Conservation (phyloP, 2,329 filamentous ascomycete genomes). For the Epichloe brachyelytri region DNA sequence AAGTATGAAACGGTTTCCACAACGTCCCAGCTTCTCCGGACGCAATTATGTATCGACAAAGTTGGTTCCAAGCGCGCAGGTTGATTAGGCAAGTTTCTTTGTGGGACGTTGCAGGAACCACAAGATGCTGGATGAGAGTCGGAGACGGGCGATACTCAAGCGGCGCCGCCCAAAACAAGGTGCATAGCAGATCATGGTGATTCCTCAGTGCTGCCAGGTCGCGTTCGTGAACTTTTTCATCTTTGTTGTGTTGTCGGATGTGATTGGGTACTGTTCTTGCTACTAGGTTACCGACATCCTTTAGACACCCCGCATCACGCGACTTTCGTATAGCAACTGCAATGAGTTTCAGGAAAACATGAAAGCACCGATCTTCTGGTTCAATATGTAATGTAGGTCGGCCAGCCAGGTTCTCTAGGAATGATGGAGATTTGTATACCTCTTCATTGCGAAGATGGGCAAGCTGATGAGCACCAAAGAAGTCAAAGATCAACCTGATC, state of each 20-base stretch:
- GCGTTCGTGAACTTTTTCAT: slow-evolving; percentile 43
- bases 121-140: slow-evolving; percentile 44
- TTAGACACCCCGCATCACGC: slow-evolving; percentile 31
- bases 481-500: slow-evolving; percentile 52
- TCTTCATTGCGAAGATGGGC: slow-evolving; percentile 53
- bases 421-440: slow-evolving; percentile 45
- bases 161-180: slow-evolving; percentile 52
- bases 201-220: slow-evolving; percentile 54
- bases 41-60: slow-evolving; percentile 45
- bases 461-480: slow-evolving; percentile 50
- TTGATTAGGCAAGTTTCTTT: slow-evolving; percentile 55
- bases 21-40: slow-evolving; percentile 31
- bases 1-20: slow-evolving; percentile 30
- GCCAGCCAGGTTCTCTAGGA: slow-evolving; percentile 41
- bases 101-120: slow-evolving; percentile 47
- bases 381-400: slow-evolving; percentile 36
- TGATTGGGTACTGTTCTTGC: slow-evolving; percentile 53
- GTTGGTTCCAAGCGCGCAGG: slow-evolving; percentile 48
- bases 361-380: slow-evolving; percentile 49
- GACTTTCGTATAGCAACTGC: slow-evolving; percentile 43
- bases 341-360: slow-evolving; percentile 53
- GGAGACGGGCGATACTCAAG: slow-evolving; percentile 38
- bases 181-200: slow-evolving; percentile 55
- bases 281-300: slow-evolving; percentile 48
- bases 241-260: slow-evolving; percentile 49